Percentiles rank a stretch among this genome's conserved stretches.
Evolutionary conservation across 352 stramenopile genomes (phyloP).

Genomic region (Pythium periplocum): DNA sequence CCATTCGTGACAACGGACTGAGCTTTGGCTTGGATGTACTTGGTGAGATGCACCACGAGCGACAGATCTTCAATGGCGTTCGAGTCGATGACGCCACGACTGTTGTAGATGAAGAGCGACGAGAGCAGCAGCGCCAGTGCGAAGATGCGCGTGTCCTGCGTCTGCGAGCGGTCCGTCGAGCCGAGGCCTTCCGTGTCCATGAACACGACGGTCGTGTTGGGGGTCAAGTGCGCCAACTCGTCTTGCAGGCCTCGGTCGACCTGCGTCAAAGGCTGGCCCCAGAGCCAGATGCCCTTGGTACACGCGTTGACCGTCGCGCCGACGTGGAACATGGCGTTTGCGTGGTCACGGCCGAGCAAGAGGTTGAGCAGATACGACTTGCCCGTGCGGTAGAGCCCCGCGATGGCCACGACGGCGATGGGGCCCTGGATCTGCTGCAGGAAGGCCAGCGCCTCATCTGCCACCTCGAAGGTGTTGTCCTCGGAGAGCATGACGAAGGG

Average conservation of each 20-base stretch:
- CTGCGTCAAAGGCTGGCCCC: constrained; percentile 43
- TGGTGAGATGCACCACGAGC: constrained; percentile 71
- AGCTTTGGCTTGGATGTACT: constrained; percentile 58
- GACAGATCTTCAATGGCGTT: constrained; percentile 74
- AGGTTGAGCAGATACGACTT: constrained; percentile 81
- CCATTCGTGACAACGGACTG: neutral
- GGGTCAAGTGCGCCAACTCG: constrained; percentile 35
- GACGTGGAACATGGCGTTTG: constrained; percentile 67
- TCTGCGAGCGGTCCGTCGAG: constrained; percentile 54
- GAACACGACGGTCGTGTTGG: constrained; percentile 55
- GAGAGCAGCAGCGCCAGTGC: constrained; percentile 57
- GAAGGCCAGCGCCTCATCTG: constrained; percentile 49
- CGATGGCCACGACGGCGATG: constrained; percentile 66
- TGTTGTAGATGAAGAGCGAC: constrained; percentile 81
- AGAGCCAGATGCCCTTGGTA: constrained; percentile 83
- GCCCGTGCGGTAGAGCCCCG: constrained; percentile 68
- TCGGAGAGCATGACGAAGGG: constrained; percentile 71
- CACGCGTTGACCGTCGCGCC: constrained; percentile 69
- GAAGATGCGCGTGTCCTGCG: constrained; percentile 71
- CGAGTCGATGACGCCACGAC: constrained; percentile 64
- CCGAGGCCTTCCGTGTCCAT: constrained; percentile 78
- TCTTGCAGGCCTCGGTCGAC: constrained; percentile 4
- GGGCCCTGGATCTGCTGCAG: constrained; percentile 51
- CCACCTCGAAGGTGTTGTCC: constrained; percentile 58
- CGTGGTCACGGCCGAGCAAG: constrained; percentile 38